Percentiles rank a stretch among this genome's conserved stretches.
Evolutionary conservation across 2,329 filamentous ascomycete genomes (phyloP).

Genomic region (Byssothecium circinans): DNA sequence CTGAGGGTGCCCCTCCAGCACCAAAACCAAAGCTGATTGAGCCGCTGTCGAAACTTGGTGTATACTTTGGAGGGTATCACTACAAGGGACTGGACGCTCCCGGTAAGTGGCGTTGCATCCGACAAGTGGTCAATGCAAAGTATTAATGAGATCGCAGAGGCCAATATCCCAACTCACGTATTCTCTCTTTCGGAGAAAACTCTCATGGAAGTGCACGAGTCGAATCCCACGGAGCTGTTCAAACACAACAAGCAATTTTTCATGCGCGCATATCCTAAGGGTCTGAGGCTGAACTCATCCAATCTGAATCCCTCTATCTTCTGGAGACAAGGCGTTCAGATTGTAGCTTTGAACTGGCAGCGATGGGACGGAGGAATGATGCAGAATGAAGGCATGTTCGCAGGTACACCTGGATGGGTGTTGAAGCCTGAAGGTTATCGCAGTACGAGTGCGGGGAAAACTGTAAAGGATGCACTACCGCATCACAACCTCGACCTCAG

Average conservation of each 20-base stretch:
- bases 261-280: constrained; percentile 87
- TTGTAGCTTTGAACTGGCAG: constrained; percentile 94
- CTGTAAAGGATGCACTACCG: constrained; percentile 51
- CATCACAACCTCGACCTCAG: constrained; percentile 64
- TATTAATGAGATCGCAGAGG: constrained; percentile 33
- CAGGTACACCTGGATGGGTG: constrained; percentile 78
- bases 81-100: constrained; percentile 73
- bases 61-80: constrained; percentile 85
- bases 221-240: constrained; percentile 64
- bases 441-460: constrained; percentile 35
- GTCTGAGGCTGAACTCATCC: constrained; percentile 77
- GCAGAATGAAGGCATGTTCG: constrained; percentile 93
- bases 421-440: constrained; percentile 80
- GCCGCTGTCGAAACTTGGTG: constrained; percentile 70
- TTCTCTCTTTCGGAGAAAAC: constrained; percentile 66
- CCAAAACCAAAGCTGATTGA: constrained; percentile 64
- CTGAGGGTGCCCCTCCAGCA: constrained; percentile 54
- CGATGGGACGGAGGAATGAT: constrained; percentile 90
- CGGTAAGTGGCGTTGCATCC: constrained; percentile 43
- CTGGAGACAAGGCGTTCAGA: constrained; percentile 87
- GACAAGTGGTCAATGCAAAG: background rate
- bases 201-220: constrained; percentile 66
- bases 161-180: constrained; percentile 61
- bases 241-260: constrained; percentile 79
- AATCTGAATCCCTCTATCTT: constrained; percentile 84